Evolutionary conservation across 2,329 filamentous ascomycete species (phyloP).

Genomic region (Pseudovirgaria hyperparasitica): DNA sequence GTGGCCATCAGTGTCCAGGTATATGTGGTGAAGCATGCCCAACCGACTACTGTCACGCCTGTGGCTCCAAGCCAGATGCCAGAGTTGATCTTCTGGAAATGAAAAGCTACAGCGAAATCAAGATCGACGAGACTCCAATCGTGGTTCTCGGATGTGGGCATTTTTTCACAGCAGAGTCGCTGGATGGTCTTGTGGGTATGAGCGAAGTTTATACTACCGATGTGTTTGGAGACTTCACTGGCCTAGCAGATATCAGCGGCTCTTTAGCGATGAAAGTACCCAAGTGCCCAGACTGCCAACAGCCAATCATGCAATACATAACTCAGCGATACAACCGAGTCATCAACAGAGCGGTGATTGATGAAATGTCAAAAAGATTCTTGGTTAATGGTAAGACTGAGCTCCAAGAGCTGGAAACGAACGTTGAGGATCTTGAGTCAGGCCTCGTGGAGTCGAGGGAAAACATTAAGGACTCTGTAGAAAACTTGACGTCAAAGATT

Average conservation of each 20-base stretch:
- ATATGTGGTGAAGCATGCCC: constrained; percentile 19
- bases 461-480: constrained; percentile 1
- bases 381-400: constrained; percentile 17
- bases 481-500: constrained; percentile 1
- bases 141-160: constrained; percentile 17
- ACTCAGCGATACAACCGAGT: constrained; percentile 25
- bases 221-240: constrained; percentile 10
- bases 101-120: constrained; percentile 13
- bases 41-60: constrained; percentile 12
- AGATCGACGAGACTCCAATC: constrained; percentile 16
- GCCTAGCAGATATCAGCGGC: constrained; percentile 14
- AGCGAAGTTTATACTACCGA: constrained; percentile 11
- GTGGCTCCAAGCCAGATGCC: constrained; percentile 9
- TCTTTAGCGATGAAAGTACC: constrained; percentile 14
- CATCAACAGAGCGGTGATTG: constrained; percentile 25
- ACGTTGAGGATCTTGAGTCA: constrained; percentile 8
- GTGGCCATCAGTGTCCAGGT: constrained; percentile 19
- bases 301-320: constrained; percentile 18
- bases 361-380: constrained; percentile 25
- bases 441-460: constrained; percentile 9
- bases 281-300: constrained; percentile 20
- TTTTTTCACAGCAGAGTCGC: constrained; percentile 17
- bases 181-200: constrained; percentile 18
- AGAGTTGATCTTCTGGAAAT: constrained; percentile 15
- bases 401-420: constrained; percentile 12